These are phyloP conservation scores for Steccherinum ochraceum DNA, from an alignment of 768 basidiomycete species.

Conservation along the genomic window DNA sequence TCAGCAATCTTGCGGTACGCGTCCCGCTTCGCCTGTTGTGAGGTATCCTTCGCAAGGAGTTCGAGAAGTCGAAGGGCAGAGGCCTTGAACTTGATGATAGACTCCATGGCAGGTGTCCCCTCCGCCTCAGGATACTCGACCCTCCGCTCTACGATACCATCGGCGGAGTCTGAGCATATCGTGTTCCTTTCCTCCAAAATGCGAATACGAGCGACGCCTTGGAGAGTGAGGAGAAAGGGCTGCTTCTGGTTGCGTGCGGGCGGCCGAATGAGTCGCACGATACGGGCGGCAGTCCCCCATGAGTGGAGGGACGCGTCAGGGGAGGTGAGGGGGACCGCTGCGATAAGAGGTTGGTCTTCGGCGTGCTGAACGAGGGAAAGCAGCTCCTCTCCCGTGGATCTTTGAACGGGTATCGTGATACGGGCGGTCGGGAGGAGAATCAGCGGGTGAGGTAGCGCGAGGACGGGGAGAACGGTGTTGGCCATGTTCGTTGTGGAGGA, in stretches of 20 bases:
- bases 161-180: constrained; percentile 8
- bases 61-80: constrained; percentile 64
- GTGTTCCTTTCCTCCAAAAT: constrained; percentile 48
- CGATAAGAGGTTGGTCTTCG: constrained; percentile 63
- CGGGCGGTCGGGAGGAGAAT: constrained; percentile 71
- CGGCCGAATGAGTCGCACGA: constrained; percentile 64
- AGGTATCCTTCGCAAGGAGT: constrained; percentile 41
- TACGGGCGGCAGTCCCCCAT: constrained; percentile 66
- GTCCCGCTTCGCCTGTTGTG: constrained; percentile 48
- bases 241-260: constrained; percentile 47
- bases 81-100: constrained; percentile 61
- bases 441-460: constrained; percentile 64
- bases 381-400: constrained; percentile 55
- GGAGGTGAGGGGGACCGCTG: constrained; percentile 51
- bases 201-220: constrained; percentile 63
- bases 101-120: constrained; percentile 41
- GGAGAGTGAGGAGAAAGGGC: constrained; percentile 64
- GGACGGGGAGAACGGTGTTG: constrained; percentile 47
- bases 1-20: constrained; percentile 61
- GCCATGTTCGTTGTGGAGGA: too few species aligned
- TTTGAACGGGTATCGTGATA: constrained; percentile 61
- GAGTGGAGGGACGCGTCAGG: constrained; percentile 30
- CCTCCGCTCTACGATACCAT: constrained; percentile 16
- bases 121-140: constrained; percentile 30
- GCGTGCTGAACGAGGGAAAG: constrained; percentile 63